Percentiles rank a stretch among this genome's conserved stretches.
These are phyloP conservation scores for Carex littledalei DNA, from an alignment of 176 grass and related monocot species.

Conservation along the genomic window DNA sequence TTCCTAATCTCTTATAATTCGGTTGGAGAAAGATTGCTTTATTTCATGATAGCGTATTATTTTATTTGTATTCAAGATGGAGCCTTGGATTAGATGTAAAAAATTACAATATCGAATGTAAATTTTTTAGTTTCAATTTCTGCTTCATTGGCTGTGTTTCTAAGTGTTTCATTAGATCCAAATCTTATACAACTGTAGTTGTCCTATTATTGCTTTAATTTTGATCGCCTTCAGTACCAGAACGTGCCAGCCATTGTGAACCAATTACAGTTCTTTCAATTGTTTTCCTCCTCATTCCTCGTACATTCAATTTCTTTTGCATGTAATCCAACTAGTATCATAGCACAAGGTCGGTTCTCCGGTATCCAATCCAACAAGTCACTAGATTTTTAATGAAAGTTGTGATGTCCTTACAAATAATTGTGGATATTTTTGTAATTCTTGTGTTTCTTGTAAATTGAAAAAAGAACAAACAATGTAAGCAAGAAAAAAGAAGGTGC, in stretches of 20 bases:
- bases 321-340: too few relatives aligned
- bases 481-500: too few relatives aligned
- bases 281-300: background rate
- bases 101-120: slow-evolving; percentile 11
- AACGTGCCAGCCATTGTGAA: background rate
- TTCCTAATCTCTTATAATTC: slow-evolving; percentile 20
- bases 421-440: too few relatives aligned
- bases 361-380: too few relatives aligned
- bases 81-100: slow-evolving; percentile 12
- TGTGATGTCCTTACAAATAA: too few relatives aligned
- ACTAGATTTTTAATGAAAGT: too few relatives aligned
- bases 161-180: background rate
- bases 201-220: background rate
- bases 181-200: background rate
- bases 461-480: too few relatives aligned
- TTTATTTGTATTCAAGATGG: slow-evolving; percentile 15
- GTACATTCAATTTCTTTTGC: background rate
- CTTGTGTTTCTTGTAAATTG: too few relatives aligned
- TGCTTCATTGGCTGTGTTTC: background rate
- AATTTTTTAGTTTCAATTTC: background rate
- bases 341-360: too few relatives aligned
- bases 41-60: background rate
- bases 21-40: background rate
- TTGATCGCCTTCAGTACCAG: background rate
- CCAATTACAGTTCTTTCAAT: background rate